Base-by-base conservation (phyloP, 2,329 filamentous ascomycete genomes). In the Cordyceps pruinosa region DNA sequence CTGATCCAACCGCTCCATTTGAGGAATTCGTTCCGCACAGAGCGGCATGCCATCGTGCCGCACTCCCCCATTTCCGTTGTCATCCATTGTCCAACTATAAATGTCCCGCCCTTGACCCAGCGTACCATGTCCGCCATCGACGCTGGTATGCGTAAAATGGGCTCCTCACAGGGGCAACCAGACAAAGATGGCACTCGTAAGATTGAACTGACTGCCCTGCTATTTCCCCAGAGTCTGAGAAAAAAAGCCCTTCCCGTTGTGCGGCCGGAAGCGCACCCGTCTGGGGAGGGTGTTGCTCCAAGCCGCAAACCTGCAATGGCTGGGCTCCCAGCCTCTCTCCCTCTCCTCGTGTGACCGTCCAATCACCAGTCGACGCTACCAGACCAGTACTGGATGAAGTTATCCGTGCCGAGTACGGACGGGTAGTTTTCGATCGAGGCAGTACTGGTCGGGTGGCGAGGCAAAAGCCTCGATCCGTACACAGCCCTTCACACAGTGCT, bases 91-190 rank as follows among this genome's bases (percentile, higher is more conserved):
- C 52, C 53, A 48, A 42, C 42, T 44, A 44, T 56, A 56, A 45
- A 49, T 30, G 25, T 42, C 7, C 15, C 23, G 25, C 37, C 39
- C 30, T 12, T 46, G 42, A 7, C n/a, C 21, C 21, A 49, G n/a
- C 30, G n/a, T 26, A 28, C 12, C 13, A 25, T 42, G n/a, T 28
- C 30, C 42, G 9, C 32, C 32, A 9, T 17, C n/a, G 3, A 28
- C 44, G 42, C 13, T n/a, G 53, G 45, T 26, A 56, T 49, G 53
- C 30, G 9, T 48, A 56, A 42, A 48, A 42, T 49, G 53, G 53
- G 45, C 21, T 41, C n/a, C 13, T 48, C 53, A 41, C 35, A 15
- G 45, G 44, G 13, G n/a, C 32, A 32, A 49, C 44, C 25, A 54
- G 41, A 45, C 51, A 45, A n/a, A 45, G 34, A 35, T 23, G 37